phyloP scores from a whole-genome alignment of 495 filamentous ascomycete species.

The Neurospora intermedia region DNA sequence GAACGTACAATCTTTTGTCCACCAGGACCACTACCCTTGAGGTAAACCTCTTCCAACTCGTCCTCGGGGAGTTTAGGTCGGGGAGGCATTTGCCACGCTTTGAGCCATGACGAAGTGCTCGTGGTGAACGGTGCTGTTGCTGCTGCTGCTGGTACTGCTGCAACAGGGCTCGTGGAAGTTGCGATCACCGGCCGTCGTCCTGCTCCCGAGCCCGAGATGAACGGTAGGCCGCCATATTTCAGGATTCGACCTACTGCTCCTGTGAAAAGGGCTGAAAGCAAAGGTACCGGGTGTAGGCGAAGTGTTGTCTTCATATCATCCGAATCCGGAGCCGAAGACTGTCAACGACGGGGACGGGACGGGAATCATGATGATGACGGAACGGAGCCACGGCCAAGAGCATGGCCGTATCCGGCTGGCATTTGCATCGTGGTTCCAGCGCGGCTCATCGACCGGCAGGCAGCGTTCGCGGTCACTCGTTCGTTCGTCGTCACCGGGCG shows the following conservation, averaged over 20 bases:
- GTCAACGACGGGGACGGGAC: background rate
- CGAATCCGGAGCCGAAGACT: background rate
- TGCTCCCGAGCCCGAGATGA: background rate
- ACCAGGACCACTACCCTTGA: conserved; percentile 87
- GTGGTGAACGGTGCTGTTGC: background rate
- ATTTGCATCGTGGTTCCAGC: background rate
- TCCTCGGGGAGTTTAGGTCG: conserved; percentile 58
- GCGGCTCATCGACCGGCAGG: background rate
- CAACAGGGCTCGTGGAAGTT: background rate
- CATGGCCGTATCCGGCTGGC: background rate
- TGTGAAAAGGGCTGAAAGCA: background rate
- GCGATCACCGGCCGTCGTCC: background rate
- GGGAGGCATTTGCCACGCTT: conserved; percentile 48
- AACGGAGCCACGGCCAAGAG: background rate
- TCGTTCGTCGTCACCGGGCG: background rate
- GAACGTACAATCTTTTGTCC: conserved; percentile 78
- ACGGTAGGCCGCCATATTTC: background rate
- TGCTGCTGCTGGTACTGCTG: background rate
- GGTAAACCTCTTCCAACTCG: conserved; percentile 72
- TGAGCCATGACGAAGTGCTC: conserved; percentile 1
- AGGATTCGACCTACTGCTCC: background rate
- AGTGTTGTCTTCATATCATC: background rate
- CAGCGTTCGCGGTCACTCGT: background rate
- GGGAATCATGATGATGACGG: background rate
- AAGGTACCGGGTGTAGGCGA: background rate